Evolutionary conservation across 176 grass and related monocot species (phyloP).

Genomic region (Aegilops umbellulata): DNA sequence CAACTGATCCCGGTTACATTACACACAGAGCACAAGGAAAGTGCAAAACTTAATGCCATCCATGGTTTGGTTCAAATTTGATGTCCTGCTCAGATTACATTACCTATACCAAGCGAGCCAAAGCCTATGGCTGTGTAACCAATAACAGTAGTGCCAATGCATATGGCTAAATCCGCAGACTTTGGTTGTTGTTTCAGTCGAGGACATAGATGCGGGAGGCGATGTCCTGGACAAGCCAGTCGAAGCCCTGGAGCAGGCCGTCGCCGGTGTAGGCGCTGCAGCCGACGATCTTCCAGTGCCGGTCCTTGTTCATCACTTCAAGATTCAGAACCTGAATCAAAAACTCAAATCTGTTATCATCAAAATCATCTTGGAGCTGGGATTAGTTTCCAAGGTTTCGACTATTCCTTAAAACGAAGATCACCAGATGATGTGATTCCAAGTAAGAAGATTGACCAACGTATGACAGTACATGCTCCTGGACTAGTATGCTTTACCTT

Average conservation of each 20-base stretch:
- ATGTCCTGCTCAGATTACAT: too few species aligned
- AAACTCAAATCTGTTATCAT: neutral
- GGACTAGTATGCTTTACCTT: neutral
- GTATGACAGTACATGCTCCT: too few species aligned
- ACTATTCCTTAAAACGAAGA: neutral
- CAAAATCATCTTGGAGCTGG: too few species aligned
- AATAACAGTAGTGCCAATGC: too few species aligned
- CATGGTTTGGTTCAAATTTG: too few species aligned
- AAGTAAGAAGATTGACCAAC: too few species aligned
- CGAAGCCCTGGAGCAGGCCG: slow-evolving; percentile 67
- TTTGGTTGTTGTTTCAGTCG: slow-evolving; percentile 12
- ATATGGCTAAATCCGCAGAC: neutral
- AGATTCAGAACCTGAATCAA: slow-evolving; percentile 51
- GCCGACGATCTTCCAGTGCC: slow-evolving; percentile 67
- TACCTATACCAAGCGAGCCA: too few species aligned
- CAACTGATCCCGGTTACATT: too few species aligned
- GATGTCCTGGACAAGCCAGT: slow-evolving; percentile 78
- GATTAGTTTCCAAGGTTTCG: neutral
- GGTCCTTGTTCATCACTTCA: slow-evolving; percentile 50
- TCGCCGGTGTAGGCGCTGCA: slow-evolving; percentile 61
- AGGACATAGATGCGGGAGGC: slow-evolving; percentile 73
- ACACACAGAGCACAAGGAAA: too few species aligned
- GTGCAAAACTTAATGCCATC: too few species aligned
- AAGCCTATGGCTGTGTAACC: too few species aligned
- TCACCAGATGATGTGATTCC: too few species aligned